Percentiles rank a stretch among this genome's conserved stretches.
These are phyloP conservation scores for Backusella sp. DNA, from an alignment of 192 early-diverging fungal species.

Conservation along the genomic window DNA sequence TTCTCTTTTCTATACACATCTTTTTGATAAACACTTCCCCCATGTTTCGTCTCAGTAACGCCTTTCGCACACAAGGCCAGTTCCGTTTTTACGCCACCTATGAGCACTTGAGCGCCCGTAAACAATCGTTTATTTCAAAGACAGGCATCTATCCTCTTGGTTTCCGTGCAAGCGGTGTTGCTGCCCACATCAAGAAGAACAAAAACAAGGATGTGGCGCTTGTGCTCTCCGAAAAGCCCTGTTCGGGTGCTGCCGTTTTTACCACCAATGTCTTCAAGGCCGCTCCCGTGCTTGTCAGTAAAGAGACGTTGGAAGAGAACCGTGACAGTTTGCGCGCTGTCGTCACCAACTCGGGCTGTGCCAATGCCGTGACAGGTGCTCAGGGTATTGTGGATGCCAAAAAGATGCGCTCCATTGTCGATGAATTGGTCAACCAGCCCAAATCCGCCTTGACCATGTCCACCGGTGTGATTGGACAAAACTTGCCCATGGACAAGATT, in stretches of 20 bases:
- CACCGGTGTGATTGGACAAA: conserved; percentile 96
- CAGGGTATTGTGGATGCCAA: conserved; percentile 79
- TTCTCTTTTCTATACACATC: background rate
- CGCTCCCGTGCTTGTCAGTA: conserved; percentile 81
- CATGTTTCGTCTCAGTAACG: conserved; percentile 8
- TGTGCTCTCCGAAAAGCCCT: conserved; percentile 68
- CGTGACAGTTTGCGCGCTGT: conserved; percentile 47
- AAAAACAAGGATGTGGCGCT: conserved; percentile 77
- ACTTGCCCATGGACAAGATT: conserved; percentile 83
- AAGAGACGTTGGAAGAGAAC: conserved; percentile 55
- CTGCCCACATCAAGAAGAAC: conserved; percentile 77
- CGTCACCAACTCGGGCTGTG: conserved; percentile 89
- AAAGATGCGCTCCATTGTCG: conserved; percentile 61
- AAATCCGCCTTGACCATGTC: conserved; percentile 80
- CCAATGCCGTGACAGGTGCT: conserved; percentile 94
- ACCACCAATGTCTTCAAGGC: conserved; percentile 92
- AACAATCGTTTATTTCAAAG: conserved; percentile 68
- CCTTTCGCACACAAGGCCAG: background rate
- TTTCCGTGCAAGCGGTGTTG: conserved; percentile 74
- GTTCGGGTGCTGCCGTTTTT: conserved; percentile 85
- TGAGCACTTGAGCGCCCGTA: conserved; percentile 30
- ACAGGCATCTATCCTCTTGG: conserved; percentile 83
- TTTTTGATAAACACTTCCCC: background rate
- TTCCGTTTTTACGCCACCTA: conserved; percentile 11
- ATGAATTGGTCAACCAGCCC: conserved; percentile 46